Conservation (phyloP, 164 flowering plant genomes). For the Houttuynia cordata region DNA sequence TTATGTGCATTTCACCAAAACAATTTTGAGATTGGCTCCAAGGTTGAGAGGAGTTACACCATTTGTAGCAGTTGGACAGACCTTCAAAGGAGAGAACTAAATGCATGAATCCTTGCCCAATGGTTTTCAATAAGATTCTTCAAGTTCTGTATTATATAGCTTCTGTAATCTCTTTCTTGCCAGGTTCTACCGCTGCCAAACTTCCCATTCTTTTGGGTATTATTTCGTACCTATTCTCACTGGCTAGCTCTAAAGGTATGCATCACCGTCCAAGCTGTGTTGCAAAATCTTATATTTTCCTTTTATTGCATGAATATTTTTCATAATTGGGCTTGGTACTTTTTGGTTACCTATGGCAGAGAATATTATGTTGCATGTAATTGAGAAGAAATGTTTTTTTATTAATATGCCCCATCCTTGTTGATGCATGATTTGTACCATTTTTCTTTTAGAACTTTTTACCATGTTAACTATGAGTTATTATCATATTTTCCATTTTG, state of each 20-base stretch:
- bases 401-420: background rate
- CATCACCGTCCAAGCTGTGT: background rate
- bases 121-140: background rate
- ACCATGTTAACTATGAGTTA: no score
- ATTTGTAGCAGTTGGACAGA: background rate
- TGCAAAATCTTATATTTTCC: background rate
- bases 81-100: background rate
- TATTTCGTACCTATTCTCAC: conserved; percentile 85
- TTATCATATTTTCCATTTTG: no score
- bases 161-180: background rate
- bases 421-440: background rate
- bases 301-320: no score
- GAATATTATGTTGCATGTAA: background rate
- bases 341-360: background rate
- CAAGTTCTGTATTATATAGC: background rate
- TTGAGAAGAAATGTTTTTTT: background rate
- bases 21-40: background rate
- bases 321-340: background rate
- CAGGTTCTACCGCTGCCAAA: conserved; percentile 90
- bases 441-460: no score
- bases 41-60: background rate
- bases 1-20: background rate
- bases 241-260: conserved; percentile 89
- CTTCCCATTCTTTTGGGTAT: conserved; percentile 86
- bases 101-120: background rate